phyloP scores from a whole-genome alignment of 306 rosid species.

The Pyrus pyrifolia region DNA sequence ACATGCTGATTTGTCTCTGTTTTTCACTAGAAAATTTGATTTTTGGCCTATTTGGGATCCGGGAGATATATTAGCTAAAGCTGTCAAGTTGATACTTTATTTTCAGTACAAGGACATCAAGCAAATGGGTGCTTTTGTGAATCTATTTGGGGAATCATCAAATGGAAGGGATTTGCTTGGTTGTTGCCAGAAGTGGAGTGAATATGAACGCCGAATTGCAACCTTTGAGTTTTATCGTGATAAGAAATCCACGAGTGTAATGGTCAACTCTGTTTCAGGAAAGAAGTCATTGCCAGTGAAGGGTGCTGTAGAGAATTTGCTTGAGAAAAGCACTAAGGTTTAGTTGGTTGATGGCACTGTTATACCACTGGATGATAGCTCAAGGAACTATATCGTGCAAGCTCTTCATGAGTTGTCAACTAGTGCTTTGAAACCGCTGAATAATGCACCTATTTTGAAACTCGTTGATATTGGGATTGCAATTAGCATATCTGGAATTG shows the following conservation, averaged over 20 bases:
- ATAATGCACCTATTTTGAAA: slow-evolving; percentile 84
- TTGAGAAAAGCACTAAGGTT: slow-evolving; percentile 72
- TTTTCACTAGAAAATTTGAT: too few species aligned
- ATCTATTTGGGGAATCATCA: slow-evolving; percentile 2
- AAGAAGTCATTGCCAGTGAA: slow-evolving; percentile 60
- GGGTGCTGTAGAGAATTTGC: slow-evolving; percentile 81
- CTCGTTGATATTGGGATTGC: slow-evolving; percentile 87
- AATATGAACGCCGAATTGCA: slow-evolving; percentile 48
- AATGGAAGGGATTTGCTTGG: slow-evolving; percentile 35
- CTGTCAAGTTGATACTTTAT: too few species aligned
- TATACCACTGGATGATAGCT: slow-evolving; percentile 43
- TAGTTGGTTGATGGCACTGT: slow-evolving; percentile 73
- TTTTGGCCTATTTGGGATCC: too few species aligned
- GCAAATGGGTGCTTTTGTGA: too few species aligned
- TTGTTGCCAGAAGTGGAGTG: slow-evolving; percentile 61
- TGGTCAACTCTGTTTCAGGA: slow-evolving; percentile 41
- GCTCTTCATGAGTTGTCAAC: slow-evolving; percentile 74
- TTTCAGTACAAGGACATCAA: too few species aligned
- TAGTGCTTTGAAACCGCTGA: slow-evolving; percentile 45
- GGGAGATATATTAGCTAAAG: too few species aligned
- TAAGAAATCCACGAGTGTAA: slow-evolving; percentile 79
- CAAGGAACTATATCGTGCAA: slow-evolving; percentile 49
- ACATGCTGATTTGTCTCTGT: too few species aligned
- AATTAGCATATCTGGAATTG: slow-evolving; percentile 85
- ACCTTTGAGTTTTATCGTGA: slow-evolving; percentile 84